Evolutionary conservation across 116 monocot species (phyloP).

Genomic region (Papilionanthe hybrid): DNA sequence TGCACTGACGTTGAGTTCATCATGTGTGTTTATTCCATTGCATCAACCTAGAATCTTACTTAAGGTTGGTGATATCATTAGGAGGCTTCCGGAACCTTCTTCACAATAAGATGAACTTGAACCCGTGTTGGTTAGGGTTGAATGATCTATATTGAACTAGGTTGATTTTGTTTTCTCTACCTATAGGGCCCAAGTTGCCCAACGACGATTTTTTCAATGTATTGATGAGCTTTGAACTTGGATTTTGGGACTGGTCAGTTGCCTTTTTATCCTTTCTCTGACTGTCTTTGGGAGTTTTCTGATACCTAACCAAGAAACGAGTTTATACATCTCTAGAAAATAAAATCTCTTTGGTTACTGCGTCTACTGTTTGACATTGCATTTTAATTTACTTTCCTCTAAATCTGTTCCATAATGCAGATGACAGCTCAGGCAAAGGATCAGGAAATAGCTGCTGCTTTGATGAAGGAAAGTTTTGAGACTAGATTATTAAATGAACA

Average conservation of each 20-base stretch:
- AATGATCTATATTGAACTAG: not conserved
- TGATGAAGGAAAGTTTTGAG: conserved; percentile 46
- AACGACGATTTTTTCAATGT: not conserved
- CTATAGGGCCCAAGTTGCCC: not conserved
- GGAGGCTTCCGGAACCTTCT: not conserved
- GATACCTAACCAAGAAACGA: not conserved
- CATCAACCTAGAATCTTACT: no score
- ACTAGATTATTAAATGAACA: conserved; percentile 30
- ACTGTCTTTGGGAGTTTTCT: not conserved
- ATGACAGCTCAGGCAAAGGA: conserved; percentile 30
- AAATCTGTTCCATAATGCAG: conserved; percentile 25
- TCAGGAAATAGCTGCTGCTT: conserved; percentile 30
- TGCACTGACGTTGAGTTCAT: no score
- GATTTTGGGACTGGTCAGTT: not conserved
- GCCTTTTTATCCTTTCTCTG: not conserved
- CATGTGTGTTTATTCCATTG: no score
- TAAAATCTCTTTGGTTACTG: not conserved
- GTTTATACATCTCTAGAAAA: not conserved
- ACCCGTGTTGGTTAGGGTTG: not conserved
- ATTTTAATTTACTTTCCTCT: not conserved
- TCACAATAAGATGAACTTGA: not conserved
- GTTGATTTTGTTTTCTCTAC: not conserved
- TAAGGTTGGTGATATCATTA: no score
- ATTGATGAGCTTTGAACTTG: not conserved
- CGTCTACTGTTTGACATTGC: not conserved